Evolutionary conservation across 164 flowering plant species (phyloP).

Genomic region (Magnolia sinica): DNA sequence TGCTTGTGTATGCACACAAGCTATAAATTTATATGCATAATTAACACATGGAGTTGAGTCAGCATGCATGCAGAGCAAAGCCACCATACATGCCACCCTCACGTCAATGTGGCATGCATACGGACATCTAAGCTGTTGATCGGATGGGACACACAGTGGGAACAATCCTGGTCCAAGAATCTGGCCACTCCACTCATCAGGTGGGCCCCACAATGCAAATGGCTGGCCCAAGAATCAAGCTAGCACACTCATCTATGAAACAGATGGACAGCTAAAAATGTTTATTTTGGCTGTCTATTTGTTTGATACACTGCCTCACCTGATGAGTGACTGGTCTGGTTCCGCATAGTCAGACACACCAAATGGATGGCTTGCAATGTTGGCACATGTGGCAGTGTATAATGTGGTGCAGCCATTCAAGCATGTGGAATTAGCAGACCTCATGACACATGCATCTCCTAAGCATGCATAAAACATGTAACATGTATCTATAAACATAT

Average conservation of each 20-base stretch:
- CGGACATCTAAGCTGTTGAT: neutral
- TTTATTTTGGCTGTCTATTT: neutral
- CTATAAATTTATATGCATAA: neutral
- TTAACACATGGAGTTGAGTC: neutral
- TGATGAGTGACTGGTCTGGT: neutral
- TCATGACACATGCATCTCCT: neutral
- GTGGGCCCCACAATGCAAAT: neutral
- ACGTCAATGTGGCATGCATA: neutral
- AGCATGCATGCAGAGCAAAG: neutral
- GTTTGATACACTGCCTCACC: neutral
- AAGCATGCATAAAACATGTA: neutral
- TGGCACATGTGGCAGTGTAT: neutral
- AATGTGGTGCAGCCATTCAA: neutral
- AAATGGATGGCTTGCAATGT: neutral
- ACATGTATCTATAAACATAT: neutral
- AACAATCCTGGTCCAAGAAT: neutral
- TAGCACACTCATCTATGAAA: neutral
- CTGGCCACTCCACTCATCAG: neutral
- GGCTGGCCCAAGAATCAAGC: neutral
- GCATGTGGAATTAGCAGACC: neutral
- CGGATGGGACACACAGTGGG: neutral
- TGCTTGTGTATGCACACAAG: no score
- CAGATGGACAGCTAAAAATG: neutral
- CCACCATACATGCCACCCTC: neutral
- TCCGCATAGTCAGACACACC: neutral